Base-by-base conservation (phyloP, 2,329 filamentous ascomycete genomes). In the Fusarium annulatum region DNA sequence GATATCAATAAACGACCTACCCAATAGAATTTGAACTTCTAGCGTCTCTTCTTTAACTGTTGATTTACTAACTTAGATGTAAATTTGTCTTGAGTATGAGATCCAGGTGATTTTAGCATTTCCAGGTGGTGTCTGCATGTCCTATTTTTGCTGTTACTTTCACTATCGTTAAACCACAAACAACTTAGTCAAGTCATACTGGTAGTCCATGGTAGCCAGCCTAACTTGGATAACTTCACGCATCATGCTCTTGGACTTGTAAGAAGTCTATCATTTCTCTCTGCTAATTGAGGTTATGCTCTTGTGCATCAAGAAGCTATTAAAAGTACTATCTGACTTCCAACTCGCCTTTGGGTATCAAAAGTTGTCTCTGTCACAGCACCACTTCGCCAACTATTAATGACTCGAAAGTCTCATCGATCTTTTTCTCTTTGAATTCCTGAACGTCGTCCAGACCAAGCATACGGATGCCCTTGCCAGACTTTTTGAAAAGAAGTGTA, bases 401-500 rank as follows among this genome's bases (percentile, higher is more conserved):
- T 19, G 33, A 46, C 7, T 41, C 34, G 55, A 55, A 59, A 38
- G 67, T 33, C 3, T 28, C 19, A 39, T 43, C 28, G 33, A 73
- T 62, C 34, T 60, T 53, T 14, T 57, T 23, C 38, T 71, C 61
- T 18, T 49, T 28, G 23, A 73, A 36, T 38, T 45, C 42, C 51
- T 62, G 48, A 15, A n/a, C 46, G 16, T 39, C 57, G 1, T 34
- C 38, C 30, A 75, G 55, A 63, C 76, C 64, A 56, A 75, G 71
- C 64, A 76, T 75, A 15, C 56, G 57, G 38, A 76, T 76, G 5
- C 74, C 74, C 26, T 64, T 51, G n/a, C 33, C 36, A 16, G 52
- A 65, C 14, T 26, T 60, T 33, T 41, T 61, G 42, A 76, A 76
- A n/a, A 76, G 57, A 26, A 76, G 66, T 23, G 74, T 55, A 7